Evolutionary conservation across 2,329 filamentous ascomycete genomes (phyloP), one percentile per base, ranked within the genome.

Genomic region (Pseudocercospora crystallina): DNA sequence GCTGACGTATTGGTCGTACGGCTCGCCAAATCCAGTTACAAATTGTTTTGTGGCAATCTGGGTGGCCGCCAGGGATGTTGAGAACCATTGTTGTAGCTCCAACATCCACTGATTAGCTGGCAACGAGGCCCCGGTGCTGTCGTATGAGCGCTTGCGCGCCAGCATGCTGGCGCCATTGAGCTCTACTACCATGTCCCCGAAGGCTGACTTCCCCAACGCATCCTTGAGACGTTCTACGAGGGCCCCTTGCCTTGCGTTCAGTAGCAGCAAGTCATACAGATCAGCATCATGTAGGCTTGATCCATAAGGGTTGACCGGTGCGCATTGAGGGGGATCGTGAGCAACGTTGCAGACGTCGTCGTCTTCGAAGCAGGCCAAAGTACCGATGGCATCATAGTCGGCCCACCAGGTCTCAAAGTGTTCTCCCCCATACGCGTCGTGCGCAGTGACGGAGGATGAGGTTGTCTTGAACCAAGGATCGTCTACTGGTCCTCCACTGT

Each of bases 301-400:
- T 8, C 35, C 35, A 37, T 37, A 13, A n/a, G 42, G 42, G 14
- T 34, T 36, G 32, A 44, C 42, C 2, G 30, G 30, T 36, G 42
- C 31, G 32, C 42, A 44, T 4, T 20, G 10, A 13, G 8, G 35
- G 17, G 35, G 7, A 17, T 7, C 42, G 8, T 34, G 14, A 20
- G 42, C 42, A 34, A 15, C 4, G 15, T 44, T 44, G 32, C 42
- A 44, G 42, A 44, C 36, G 10, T 44, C 42, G 20, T 44, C 42
- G 32, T 44, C 42, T 44, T 44, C 42, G 11, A 44, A 44, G 32
- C 42, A 44, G 29, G 42, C 42, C 30, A 44, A 32, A 36, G 42
- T 44, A 13, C 42, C 32, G 12, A 44, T 44, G n/a, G 29, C 15
- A 15, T 44, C 42, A 26, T 34, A 44, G 13, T 44, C 42, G 33